A percentile compares a stretch with the other conserved stretches of the same genome.
phyloP scores from a whole-genome alignment of 768 basidiomycete species.

The Neoboletus subvelutipes region DNA sequence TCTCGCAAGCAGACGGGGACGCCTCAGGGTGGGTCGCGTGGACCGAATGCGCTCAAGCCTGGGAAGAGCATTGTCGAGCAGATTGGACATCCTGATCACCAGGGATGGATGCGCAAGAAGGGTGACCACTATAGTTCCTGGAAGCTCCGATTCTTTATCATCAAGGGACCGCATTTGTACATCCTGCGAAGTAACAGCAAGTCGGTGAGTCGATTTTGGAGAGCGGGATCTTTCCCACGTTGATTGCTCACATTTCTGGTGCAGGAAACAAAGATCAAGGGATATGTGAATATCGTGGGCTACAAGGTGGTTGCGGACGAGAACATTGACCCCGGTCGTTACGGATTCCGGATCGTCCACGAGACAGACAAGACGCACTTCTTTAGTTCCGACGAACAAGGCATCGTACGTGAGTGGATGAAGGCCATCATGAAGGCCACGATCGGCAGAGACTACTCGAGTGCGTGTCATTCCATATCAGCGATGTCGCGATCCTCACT shows the following conservation, averaged over 20 bases:
- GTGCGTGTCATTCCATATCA: slow-evolving; percentile 45
- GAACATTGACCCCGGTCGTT: slow-evolving; percentile 86
- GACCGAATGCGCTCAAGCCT: slow-evolving; percentile 45
- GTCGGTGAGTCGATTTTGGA: slow-evolving; percentile 24
- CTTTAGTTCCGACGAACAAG: slow-evolving; percentile 90
- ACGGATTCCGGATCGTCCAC: slow-evolving; percentile 93
- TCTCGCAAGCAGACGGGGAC: slow-evolving; percentile 57
- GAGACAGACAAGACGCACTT: slow-evolving; percentile 83
- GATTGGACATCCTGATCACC: slow-evolving; percentile 87
- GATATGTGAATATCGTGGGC: slow-evolving; percentile 88
- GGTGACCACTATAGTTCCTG: slow-evolving; percentile 90
- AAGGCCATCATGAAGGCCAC: slow-evolving; percentile 99
- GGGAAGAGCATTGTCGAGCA: slow-evolving; percentile 82
- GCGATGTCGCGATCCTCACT: not conserved
- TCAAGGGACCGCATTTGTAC: slow-evolving; percentile 92
- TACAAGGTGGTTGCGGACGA: slow-evolving; percentile 94
- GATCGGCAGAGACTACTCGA: slow-evolving; percentile 89
- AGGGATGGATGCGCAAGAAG: slow-evolving; percentile 95
- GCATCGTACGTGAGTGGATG: slow-evolving; percentile 94
- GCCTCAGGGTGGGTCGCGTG: slow-evolving; percentile 26
- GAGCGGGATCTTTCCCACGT: not conserved
- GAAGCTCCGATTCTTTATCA: slow-evolving; percentile 89
- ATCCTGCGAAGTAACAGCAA: slow-evolving; percentile 75
- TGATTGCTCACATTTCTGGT: not conserved
- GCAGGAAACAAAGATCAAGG: slow-evolving; percentile 93